Evolutionary conservation across 768 basidiomycete species (phyloP).

Genomic region (Phylloporus arenicola): DNA sequence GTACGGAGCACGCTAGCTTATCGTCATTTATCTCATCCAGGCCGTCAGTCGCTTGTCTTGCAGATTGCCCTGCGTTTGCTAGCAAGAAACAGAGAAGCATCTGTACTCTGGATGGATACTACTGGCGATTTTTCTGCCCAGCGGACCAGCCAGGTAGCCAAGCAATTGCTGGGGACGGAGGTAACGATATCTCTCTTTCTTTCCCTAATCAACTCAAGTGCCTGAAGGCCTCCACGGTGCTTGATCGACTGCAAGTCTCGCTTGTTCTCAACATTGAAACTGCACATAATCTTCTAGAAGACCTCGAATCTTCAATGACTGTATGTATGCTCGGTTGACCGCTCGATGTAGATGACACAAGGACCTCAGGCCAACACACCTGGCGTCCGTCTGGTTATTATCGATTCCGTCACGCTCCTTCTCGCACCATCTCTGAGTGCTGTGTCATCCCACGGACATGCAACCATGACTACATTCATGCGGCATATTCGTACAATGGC

Average conservation of each 20-base stretch:
- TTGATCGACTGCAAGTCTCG: constrained; percentile 57
- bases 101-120: constrained; percentile 68
- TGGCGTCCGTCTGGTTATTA: constrained; percentile 45
- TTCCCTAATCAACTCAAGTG: constrained; percentile 3
- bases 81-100: constrained; percentile 29
- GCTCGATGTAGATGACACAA: constrained; percentile 2
- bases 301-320: constrained; percentile 29
- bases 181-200: constrained; percentile 15
- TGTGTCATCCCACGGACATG: constrained; percentile 69
- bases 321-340: constrained; percentile 18
- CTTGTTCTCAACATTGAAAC: constrained; percentile 53
- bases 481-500: constrained; percentile 51
- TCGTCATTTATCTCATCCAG: constrained; percentile 1
- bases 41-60: constrained; percentile 51
- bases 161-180: constrained; percentile 21
- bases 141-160: constrained; percentile 37
- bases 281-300: constrained; percentile 47
- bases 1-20: constrained; percentile 35
- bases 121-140: constrained; percentile 60
- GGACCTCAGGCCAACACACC: constrained; percentile 10
- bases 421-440: constrained; percentile 59
- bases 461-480: constrained; percentile 69
- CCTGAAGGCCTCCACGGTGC: constrained; percentile 29
- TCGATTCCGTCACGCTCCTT: constrained; percentile 63
- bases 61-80: constrained; percentile 57